These are phyloP conservation scores for Basidiobolus heterosporus DNA, from an alignment of 371 early-diverging fungal species.

Conservation along the genomic window DNA sequence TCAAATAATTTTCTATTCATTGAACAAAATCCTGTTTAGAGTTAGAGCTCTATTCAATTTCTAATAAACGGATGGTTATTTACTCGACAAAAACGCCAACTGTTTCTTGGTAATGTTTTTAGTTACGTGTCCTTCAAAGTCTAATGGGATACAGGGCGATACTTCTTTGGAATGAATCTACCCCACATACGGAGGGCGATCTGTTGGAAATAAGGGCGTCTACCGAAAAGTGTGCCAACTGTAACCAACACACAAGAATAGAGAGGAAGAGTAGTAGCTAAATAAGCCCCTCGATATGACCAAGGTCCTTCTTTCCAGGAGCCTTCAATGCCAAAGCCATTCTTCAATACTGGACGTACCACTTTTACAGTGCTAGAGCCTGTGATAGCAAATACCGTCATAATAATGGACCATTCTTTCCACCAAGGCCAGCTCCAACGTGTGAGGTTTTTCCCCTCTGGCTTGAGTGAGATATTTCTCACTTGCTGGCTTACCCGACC, in stretches of 20 bases:
- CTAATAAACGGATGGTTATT: no score
- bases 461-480: no score
- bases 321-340: slow-evolving; percentile 17
- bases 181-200: slow-evolving; percentile 32
- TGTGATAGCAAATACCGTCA: slow-evolving; percentile 30
- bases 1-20: no score
- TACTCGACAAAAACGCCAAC: no score
- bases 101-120: no score
- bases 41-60: no score
- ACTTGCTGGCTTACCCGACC: no score
- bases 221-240: slow-evolving; percentile 23
- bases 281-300: slow-evolving; percentile 23
- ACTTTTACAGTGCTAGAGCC: slow-evolving; percentile 26
- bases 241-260: slow-evolving; percentile 21
- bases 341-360: slow-evolving; percentile 20
- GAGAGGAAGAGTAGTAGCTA: slow-evolving; percentile 23
- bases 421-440: slow-evolving; percentile 19
- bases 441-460: slow-evolving; percentile 5
- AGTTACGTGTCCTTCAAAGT: no score
- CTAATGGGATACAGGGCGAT: no score
- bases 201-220: slow-evolving; percentile 22
- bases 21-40: no score
- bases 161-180: slow-evolving; percentile 20
- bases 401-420: slow-evolving; percentile 27
- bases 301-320: slow-evolving; percentile 28